Conservation (phyloP, 2,329 filamentous ascomycete species). For the Phaeosphaeria sp. region DNA sequence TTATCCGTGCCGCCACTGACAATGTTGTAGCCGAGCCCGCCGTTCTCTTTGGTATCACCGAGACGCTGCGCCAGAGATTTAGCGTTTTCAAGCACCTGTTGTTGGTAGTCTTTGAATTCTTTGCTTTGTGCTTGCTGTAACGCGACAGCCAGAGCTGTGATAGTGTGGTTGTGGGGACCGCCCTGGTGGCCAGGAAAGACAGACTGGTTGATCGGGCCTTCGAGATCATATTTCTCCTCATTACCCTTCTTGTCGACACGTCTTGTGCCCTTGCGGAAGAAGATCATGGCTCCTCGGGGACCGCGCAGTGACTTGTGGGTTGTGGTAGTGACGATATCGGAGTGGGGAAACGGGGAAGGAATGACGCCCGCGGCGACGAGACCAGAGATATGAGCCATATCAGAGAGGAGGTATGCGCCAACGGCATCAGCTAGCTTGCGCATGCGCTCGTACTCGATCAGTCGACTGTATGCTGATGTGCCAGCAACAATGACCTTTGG, state of each 20-base stretch:
- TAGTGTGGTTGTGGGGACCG: conserved; percentile 99
- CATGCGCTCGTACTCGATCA: conserved; percentile 97
- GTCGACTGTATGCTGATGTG: conserved; percentile 96
- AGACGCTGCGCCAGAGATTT: conserved; percentile 81
- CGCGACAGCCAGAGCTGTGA: conserved; percentile 93
- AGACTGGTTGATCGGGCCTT: conserved; percentile 96
- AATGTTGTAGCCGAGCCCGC: conserved; percentile 86
- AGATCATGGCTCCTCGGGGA: conserved; percentile 98
- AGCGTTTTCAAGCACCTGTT: conserved; percentile 90
- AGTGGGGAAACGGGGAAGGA: conserved; percentile 88
- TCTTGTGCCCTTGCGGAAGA: conserved; percentile 97
- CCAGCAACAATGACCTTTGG: conserved; percentile 96
- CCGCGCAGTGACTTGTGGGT: conserved; percentile 99
- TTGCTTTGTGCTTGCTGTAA: conserved; percentile 89
- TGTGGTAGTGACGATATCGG: conserved; percentile 96
- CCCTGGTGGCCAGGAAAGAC: conserved; percentile 99
- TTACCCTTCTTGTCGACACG: conserved; percentile 89
- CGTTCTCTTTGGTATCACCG: conserved; percentile 72
- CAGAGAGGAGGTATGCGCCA: conserved; percentile 92
- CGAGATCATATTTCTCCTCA: conserved; percentile 92
- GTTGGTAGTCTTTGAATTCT: conserved; percentile 94
- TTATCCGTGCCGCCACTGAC: conserved; percentile 96
- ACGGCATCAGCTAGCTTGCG: conserved; percentile 93
- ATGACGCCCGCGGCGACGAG: conserved; percentile 93
- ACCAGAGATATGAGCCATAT: conserved; percentile 99